These are phyloP conservation scores for Lepidium didymum DNA, from an alignment of 345 rosid genomes.

Conservation along the genomic window DNA sequence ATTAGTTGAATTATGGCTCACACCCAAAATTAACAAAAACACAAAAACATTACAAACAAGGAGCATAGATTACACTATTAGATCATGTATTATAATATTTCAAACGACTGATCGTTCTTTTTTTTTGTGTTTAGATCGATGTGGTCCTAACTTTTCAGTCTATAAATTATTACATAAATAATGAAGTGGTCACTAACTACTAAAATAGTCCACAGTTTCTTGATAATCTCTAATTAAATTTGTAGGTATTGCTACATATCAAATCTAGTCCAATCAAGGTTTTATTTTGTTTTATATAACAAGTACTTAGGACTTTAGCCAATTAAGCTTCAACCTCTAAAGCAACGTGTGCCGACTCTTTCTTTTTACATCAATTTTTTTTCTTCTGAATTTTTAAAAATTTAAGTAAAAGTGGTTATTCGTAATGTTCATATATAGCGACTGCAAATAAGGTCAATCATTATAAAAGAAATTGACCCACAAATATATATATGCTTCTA, in stretches of 20 bases:
- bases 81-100: neutral
- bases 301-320: neutral
- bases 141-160: neutral
- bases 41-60: too few relatives aligned
- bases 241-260: neutral
- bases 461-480: slow-evolving; percentile 2
- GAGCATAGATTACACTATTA: too few relatives aligned
- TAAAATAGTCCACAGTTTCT: neutral
- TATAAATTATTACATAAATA: neutral
- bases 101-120: neutral
- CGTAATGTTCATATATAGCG: slow-evolving; percentile 10
- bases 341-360: slow-evolving; percentile 18
- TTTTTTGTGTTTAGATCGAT: neutral
- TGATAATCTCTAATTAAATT: neutral
- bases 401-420: slow-evolving; percentile 8
- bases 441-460: slow-evolving; percentile 5
- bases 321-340: slow-evolving; percentile 12
- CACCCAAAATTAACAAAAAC: too few relatives aligned
- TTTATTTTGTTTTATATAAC: neutral
- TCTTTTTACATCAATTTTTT: neutral
- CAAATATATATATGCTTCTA: slow-evolving; percentile 13
- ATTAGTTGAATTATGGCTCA: too few relatives aligned
- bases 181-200: neutral
- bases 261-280: neutral
- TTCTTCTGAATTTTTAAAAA: neutral